Conservation (phyloP, 1,284 basidiomycete genomes). For the Ceratobasidium sp. region DNA sequence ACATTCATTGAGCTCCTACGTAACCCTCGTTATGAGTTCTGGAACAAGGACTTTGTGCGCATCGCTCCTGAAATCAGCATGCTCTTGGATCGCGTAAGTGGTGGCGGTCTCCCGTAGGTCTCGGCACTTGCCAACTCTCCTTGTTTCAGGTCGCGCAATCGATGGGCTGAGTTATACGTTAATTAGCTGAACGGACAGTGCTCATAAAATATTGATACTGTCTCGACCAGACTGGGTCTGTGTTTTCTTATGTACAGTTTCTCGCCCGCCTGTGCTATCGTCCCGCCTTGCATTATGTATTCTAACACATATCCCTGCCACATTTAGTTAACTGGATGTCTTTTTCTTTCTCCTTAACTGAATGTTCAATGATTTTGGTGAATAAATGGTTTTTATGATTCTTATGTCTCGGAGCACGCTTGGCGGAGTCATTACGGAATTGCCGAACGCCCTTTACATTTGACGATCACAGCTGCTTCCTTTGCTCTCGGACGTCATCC, state of each 20-base stretch:
- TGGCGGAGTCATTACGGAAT: too few relatives aligned
- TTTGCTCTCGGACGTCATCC: too few relatives aligned
- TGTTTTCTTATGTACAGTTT: slow-evolving; percentile 35
- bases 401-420: too few relatives aligned
- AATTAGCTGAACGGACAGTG: slow-evolving; percentile 18
- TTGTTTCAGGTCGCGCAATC: slow-evolving; percentile 23
- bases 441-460: too few relatives aligned
- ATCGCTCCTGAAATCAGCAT: slow-evolving; percentile 81
- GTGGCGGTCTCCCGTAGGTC: background rate
- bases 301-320: slow-evolving; percentile 38
- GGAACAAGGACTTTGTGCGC: slow-evolving; percentile 81
- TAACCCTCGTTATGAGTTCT: slow-evolving; percentile 85
- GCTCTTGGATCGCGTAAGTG: slow-evolving; percentile 77
- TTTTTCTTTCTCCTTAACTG: slow-evolving; percentile 24
- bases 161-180: slow-evolving; percentile 30
- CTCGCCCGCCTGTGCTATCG: slow-evolving; percentile 36
- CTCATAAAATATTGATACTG: slow-evolving; percentile 32
- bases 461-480: too few relatives aligned
- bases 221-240: slow-evolving; percentile 34
- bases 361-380: slow-evolving; percentile 16
- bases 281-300: slow-evolving; percentile 37
- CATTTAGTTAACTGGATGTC: slow-evolving; percentile 37
- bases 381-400: slow-evolving; percentile 6
- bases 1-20: slow-evolving; percentile 92
- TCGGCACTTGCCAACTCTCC: background rate